phyloP scores from a whole-genome alignment of 1,139 yeast genomes.

The Lodderomyces pseudojiufengensis region DNA sequence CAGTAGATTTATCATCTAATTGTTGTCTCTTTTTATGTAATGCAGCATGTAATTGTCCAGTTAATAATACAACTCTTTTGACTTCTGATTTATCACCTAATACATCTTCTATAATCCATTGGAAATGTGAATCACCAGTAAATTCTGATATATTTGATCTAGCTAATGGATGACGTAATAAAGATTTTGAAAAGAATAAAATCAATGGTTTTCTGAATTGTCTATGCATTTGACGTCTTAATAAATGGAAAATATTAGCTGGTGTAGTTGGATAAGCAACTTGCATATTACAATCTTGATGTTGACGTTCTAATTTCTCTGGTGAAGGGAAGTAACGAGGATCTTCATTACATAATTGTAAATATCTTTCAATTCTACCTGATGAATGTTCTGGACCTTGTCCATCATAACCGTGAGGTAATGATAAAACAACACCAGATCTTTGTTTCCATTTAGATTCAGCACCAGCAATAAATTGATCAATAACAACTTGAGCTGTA shows the following conservation, averaged over 20 bases:
- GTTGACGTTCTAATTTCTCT: conserved; percentile 91
- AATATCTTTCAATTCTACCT: conserved; percentile 95
- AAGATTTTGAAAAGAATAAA: conserved; percentile 85
- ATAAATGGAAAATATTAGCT: conserved; percentile 90
- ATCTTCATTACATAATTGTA: conserved; percentile 95
- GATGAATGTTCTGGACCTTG: conserved; percentile 99
- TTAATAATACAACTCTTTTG: conserved; percentile 77
- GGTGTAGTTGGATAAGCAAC: conserved; percentile 98
- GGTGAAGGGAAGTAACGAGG: conserved; percentile 88
- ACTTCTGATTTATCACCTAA: conserved; percentile 80
- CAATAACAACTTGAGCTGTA: conserved; percentile 96
- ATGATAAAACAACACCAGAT: conserved; percentile 89
- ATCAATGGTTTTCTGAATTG: conserved; percentile 97
- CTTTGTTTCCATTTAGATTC: conserved; percentile 99
- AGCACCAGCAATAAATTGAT: conserved; percentile 95
- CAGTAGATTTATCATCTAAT: conserved; percentile 74
- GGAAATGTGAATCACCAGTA: conserved; percentile 88
- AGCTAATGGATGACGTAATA: conserved; percentile 97
- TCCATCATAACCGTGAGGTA: conserved; percentile 99
- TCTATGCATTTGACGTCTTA: conserved; percentile 99
- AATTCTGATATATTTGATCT: conserved; percentile 81
- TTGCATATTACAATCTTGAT: conserved; percentile 98
- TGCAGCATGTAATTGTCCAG: conserved; percentile 95
- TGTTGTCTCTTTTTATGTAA: conserved; percentile 84
- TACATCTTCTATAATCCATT: conserved; percentile 91